Evolutionary conservation across 257 asterid genomes (phyloP).

Genomic region (Primulina huaijiensis): DNA sequence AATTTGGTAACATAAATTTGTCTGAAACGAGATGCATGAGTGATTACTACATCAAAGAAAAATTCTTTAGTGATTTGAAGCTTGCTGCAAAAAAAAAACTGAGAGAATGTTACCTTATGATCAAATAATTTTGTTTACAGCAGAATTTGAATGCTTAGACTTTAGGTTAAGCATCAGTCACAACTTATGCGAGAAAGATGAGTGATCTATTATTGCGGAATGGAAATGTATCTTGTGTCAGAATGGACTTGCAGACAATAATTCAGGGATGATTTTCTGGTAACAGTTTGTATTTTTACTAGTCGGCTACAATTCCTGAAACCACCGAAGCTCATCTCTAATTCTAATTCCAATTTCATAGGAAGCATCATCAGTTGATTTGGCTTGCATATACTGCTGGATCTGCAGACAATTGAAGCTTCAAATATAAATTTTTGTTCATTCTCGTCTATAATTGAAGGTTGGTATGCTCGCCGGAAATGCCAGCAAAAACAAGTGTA

Average conservation of each 20-base stretch:
- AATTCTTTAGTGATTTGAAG: slow-evolving; percentile 12
- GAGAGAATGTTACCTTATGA: slow-evolving; percentile 8
- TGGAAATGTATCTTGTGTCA: neutral
- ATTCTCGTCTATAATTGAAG: neutral
- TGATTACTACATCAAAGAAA: neutral
- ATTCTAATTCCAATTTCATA: slow-evolving; percentile 23
- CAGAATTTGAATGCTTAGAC: slow-evolving; percentile 17
- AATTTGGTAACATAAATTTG: neutral
- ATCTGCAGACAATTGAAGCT: slow-evolving; percentile 7
- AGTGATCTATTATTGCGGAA: slow-evolving; percentile 14
- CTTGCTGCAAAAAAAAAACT: slow-evolving; percentile 9
- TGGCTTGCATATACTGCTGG: slow-evolving; percentile 23
- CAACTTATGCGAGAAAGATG: slow-evolving; percentile 6
- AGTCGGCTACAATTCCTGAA: slow-evolving; percentile 6
- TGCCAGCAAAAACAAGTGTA: slow-evolving; percentile 13
- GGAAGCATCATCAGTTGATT: slow-evolving; percentile 23
- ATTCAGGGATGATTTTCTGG: slow-evolving; percentile 21
- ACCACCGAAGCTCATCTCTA: slow-evolving; percentile 19
- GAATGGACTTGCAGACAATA: slow-evolving; percentile 18
- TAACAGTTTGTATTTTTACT: slow-evolving; percentile 14
- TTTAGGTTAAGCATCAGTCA: slow-evolving; percentile 6
- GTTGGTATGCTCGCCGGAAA: slow-evolving; percentile 18
- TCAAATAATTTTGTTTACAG: slow-evolving; percentile 1
- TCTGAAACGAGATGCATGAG: slow-evolving; percentile 2
- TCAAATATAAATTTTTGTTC: slow-evolving; percentile 2